Evolutionary conservation across 257 asterid genomes (phyloP).

Genomic region (Solanum pinnatisectum): DNA sequence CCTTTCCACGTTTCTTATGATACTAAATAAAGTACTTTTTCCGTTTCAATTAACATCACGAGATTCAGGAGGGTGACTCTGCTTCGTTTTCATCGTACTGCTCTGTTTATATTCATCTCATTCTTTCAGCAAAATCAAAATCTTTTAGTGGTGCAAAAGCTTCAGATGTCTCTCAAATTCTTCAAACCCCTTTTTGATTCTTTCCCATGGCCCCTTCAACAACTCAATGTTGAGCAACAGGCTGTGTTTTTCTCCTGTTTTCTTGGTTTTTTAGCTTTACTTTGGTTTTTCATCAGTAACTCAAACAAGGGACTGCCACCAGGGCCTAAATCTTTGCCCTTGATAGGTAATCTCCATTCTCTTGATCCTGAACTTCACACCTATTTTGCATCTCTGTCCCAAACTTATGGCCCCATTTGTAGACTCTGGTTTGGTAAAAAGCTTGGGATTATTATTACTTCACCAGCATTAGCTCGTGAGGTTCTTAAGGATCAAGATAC

Average conservation of each 20-base stretch:
- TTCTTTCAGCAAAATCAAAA: too few relatives aligned
- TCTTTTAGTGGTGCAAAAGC: background rate
- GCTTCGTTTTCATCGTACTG: background rate
- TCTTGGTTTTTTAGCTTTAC: constrained; percentile 16
- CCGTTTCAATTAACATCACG: background rate
- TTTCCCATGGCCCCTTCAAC: background rate
- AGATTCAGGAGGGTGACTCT: background rate
- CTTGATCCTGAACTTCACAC: background rate
- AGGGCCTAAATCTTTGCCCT: constrained; percentile 53
- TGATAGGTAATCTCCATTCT: constrained; percentile 34
- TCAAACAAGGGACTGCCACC: constrained; percentile 30
- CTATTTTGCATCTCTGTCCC: constrained; percentile 17
- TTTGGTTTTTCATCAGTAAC: constrained; percentile 13
- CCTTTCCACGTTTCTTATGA: background rate
- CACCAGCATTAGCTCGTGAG: constrained; percentile 17
- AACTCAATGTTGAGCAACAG: background rate
- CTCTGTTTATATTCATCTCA: background rate
- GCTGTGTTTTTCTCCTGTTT: constrained; percentile 2
- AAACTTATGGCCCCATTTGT: constrained; percentile 47
- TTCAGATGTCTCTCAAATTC: background rate
- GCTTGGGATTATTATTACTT: background rate
- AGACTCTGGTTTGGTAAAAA: constrained; percentile 45
- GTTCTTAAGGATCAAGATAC: constrained; percentile 60
- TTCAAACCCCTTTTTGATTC: background rate
- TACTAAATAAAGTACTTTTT: background rate